phyloP scores from a whole-genome alignment of 768 basidiomycete species.

The Sistotremastrum suecicum region DNA sequence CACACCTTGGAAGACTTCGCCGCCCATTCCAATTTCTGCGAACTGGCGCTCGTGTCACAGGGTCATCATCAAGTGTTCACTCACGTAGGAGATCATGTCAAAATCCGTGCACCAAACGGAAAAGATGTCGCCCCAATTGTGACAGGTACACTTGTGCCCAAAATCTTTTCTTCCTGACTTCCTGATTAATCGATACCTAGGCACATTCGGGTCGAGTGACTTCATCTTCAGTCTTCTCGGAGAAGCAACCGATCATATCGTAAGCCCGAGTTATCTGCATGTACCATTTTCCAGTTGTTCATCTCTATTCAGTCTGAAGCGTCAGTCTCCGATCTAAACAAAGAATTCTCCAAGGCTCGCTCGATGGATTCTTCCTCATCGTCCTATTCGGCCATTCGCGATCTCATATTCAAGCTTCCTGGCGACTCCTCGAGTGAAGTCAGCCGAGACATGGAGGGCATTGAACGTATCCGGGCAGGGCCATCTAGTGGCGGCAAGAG shows the following conservation, averaged over 20 bases:
- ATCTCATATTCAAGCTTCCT: slow-evolving; percentile 47
- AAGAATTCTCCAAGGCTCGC: slow-evolving; percentile 60
- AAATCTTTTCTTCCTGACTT: background rate
- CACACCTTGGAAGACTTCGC: slow-evolving; percentile 81
- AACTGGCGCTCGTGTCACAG: slow-evolving; percentile 59
- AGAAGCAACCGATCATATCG: slow-evolving; percentile 24
- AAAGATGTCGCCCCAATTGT: slow-evolving; percentile 68
- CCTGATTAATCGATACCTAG: slow-evolving; percentile 14
- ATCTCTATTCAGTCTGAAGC: slow-evolving; percentile 30
- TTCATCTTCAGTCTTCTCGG: slow-evolving; percentile 68
- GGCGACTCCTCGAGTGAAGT: slow-evolving; percentile 47
- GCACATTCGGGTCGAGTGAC: slow-evolving; percentile 67
- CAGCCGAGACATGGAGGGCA: slow-evolving; percentile 58
- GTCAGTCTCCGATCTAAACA: slow-evolving; percentile 78
- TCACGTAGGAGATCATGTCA: slow-evolving; percentile 74
- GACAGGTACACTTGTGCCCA: slow-evolving; percentile 39
- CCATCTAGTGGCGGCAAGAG: slow-evolving; percentile 46
- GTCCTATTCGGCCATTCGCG: slow-evolving; percentile 31
- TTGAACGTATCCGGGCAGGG: slow-evolving; percentile 53
- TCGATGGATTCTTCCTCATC: slow-evolving; percentile 26
- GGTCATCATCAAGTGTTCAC: slow-evolving; percentile 69
- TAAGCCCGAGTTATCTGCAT: slow-evolving; percentile 18
- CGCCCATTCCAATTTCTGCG: slow-evolving; percentile 86
- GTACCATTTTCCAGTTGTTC: background rate
- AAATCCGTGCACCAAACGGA: slow-evolving; percentile 62